Evolutionary conservation across 2,329 filamentous ascomycete genomes (phyloP).

Genomic region (Cladobotryum mycophilum): DNA sequence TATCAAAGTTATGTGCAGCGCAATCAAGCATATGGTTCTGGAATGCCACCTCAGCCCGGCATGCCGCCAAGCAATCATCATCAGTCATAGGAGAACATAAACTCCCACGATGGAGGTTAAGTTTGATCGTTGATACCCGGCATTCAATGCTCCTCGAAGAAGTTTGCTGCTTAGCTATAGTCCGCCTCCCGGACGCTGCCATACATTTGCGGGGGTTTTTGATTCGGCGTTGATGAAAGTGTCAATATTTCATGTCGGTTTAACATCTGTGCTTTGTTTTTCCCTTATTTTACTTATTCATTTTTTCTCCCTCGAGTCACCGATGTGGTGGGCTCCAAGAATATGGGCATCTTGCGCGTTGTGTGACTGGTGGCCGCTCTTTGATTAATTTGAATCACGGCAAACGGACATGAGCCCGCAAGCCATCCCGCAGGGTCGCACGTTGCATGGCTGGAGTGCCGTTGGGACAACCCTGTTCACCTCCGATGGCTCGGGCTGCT

Average conservation of each 20-base stretch:
- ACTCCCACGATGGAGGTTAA: slow-evolving; percentile 7
- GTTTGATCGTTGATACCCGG: slow-evolving; percentile 49
- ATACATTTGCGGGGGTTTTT: slow-evolving; percentile 36
- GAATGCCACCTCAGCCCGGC: slow-evolving; percentile 69
- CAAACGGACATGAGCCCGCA: too few species aligned
- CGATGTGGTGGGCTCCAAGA: background rate
- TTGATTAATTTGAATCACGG: too few species aligned
- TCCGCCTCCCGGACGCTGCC: slow-evolving; percentile 21
- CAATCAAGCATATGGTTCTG: slow-evolving; percentile 62
- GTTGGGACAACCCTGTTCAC: background rate
- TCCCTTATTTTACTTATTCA: slow-evolving; percentile 5
- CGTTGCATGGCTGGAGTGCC: background rate
- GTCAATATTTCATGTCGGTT: slow-evolving; percentile 28
- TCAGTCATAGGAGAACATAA: slow-evolving; percentile 51
- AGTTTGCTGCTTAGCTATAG: slow-evolving; percentile 20
- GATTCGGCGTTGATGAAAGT: slow-evolving; percentile 38
- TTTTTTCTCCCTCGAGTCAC: background rate
- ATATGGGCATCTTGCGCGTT: background rate
- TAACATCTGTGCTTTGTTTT: slow-evolving; percentile 15
- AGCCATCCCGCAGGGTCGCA: too few species aligned
- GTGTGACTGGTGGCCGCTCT: too few species aligned
- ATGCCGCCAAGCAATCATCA: slow-evolving; percentile 81
- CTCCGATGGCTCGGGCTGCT: background rate
- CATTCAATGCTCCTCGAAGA: slow-evolving; percentile 46
- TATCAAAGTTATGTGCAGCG: slow-evolving; percentile 81